Evolutionary conservation across 805 yeast species (phyloP).

Genomic region (Teunomyces funiuensis): DNA sequence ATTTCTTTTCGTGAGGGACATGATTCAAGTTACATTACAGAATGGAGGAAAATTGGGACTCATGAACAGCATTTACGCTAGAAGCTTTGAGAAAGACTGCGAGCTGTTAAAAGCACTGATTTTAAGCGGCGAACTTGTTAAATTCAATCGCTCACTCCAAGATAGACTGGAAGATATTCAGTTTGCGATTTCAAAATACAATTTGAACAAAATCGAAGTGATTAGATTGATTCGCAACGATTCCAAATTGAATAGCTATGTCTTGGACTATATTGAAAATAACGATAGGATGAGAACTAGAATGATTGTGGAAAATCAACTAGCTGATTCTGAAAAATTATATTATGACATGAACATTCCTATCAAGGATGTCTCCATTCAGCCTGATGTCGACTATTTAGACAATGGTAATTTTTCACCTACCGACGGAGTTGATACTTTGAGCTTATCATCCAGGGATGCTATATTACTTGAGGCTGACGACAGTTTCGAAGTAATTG

Average conservation of each 20-base stretch:
- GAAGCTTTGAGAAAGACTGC: constrained; percentile 37
- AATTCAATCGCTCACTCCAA: constrained; percentile 54
- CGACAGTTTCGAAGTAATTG: constrained; percentile 45
- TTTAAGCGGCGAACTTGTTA: constrained; percentile 46
- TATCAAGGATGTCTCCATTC: constrained; percentile 15
- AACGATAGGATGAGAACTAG: constrained; percentile 64
- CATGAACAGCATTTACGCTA: constrained; percentile 33
- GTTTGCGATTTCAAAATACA: constrained; percentile 49
- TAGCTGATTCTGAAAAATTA: constrained; percentile 44
- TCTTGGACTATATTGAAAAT: constrained; percentile 69
- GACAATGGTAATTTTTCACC: constrained; percentile 15
- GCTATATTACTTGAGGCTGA: constrained; percentile 18
- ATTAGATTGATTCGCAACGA: constrained; percentile 40
- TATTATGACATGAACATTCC: constrained; percentile 45
- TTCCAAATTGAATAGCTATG: constrained; percentile 33
- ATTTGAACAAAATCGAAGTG: constrained; percentile 45
- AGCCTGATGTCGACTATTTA: constrained; percentile 15
- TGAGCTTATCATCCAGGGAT: constrained; percentile 20
- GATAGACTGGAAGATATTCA: constrained; percentile 64
- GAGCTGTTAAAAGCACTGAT: constrained; percentile 33
- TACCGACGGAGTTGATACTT: constrained; percentile 25
- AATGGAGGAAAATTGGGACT: constrained; percentile 37
- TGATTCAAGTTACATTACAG: constrained; percentile 32
- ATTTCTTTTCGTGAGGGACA: constrained; percentile 20
- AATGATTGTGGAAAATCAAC: constrained; percentile 53